Base-by-base conservation (phyloP, 1,284 basidiomycete species). In the Jaminaea rosea region DNA sequence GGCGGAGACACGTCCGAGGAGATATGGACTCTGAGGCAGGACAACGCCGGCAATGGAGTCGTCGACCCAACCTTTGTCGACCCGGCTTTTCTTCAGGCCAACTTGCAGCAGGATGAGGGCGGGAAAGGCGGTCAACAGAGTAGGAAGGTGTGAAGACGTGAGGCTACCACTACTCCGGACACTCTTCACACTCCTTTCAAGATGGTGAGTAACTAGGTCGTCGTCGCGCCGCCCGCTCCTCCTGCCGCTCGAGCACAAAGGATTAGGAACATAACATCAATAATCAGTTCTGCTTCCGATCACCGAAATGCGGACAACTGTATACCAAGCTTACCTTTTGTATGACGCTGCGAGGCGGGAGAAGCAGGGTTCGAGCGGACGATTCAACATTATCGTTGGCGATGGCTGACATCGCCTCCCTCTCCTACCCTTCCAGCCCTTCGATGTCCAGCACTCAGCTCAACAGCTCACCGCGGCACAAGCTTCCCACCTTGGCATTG, bases 1-100 rank as follows among this genome's bases (percentile, higher is more conserved):
- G 83, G 81, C 67, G 90, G 87, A 74, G 88, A 87, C 23, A 42
- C 39, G 19, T 42, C 39, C 54, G 93, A 98, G 77, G 87, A 91
- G 70, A 84, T 98, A 2, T 98, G 93, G 93, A 84, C 88, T 59
- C 21, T 53, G 26, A 23, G 52, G 13, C 11, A 24, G 9, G 36
- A 49, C 26, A 48, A 48, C 8, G n/a, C n/a, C n/a, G n/a, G n/a
- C n/a, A n/a, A n/a, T n/a, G n/a, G n/a, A n/a, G 11, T 42, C 39
- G 23, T 42, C 24, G 39, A 15, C 19, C 39, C 19, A 5, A 11
- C 19, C 19, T 27, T 50, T 15, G 34, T 53, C 46, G 46, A 53
- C 21, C 31, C 34, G 13, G 42, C 28, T n/a, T 21, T 49, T 11
- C 26, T 21, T 8, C 32, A 41, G 15, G 9, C 28, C 11, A 9